Evolutionary conservation across 1,284 basidiomycete species (phyloP).

Genomic region (Calocybe gambosa): DNA sequence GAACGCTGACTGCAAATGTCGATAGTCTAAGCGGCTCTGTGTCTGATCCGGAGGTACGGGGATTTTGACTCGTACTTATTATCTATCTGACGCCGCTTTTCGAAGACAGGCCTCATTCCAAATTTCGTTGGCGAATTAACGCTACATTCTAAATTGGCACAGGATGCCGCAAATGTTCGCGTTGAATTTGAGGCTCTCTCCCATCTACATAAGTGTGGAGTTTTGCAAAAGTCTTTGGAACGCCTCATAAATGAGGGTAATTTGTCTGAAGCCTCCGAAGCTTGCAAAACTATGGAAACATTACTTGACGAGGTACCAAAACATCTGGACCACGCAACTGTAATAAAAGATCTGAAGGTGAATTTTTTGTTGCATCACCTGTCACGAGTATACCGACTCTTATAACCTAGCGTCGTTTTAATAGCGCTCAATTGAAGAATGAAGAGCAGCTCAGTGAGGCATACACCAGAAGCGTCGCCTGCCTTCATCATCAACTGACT

Average conservation of each 20-base stretch:
- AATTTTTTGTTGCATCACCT: neutral
- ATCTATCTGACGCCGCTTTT: slow-evolving; percentile 10
- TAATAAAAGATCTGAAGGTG: slow-evolving; percentile 57
- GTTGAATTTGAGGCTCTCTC: slow-evolving; percentile 43
- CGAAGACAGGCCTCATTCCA: slow-evolving; percentile 62
- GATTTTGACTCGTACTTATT: neutral
- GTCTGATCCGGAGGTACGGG: slow-evolving; percentile 50
- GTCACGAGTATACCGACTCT: slow-evolving; percentile 3
- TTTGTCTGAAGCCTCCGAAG: slow-evolving; percentile 52
- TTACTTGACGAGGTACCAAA: slow-evolving; percentile 43
- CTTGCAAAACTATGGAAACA: slow-evolving; percentile 34
- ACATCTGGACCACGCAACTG: slow-evolving; percentile 44
- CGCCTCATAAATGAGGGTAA: slow-evolving; percentile 46
- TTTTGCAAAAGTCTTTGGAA: slow-evolving; percentile 37
- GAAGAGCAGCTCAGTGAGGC: slow-evolving; percentile 71
- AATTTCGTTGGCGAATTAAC: slow-evolving; percentile 45
- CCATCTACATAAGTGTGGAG: slow-evolving; percentile 46
- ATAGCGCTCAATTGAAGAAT: slow-evolving; percentile 47
- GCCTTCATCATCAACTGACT: slow-evolving; percentile 42
- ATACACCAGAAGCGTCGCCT: slow-evolving; percentile 49
- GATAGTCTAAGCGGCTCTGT: slow-evolving; percentile 44
- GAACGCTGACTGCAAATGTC: slow-evolving; percentile 45
- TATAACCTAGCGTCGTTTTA: slow-evolving; percentile 42
- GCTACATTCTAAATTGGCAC: slow-evolving; percentile 53
- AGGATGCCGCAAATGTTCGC: slow-evolving; percentile 50